Percentiles rank a stretch among this genome's conserved stretches.
phyloP scores from a whole-genome alignment of 2,329 filamentous ascomycete genomes.

The Ilyonectria sp. region DNA sequence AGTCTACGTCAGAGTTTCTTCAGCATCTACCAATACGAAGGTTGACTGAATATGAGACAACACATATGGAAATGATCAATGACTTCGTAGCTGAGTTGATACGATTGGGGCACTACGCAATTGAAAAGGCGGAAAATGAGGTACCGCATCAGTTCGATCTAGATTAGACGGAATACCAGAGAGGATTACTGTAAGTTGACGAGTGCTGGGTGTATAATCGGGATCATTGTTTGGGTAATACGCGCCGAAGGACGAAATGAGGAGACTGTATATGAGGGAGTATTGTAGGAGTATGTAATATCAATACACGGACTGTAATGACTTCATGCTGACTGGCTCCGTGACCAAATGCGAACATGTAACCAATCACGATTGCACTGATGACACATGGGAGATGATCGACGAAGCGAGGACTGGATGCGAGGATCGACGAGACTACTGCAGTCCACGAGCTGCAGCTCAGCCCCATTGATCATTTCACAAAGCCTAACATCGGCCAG shows the following conservation, averaged over 20 bases:
- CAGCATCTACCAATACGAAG: constrained; percentile 52
- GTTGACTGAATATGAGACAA: constrained; percentile 53
- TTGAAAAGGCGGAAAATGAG: constrained; percentile 48
- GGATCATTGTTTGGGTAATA: too few species aligned
- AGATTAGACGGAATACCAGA: too few species aligned
- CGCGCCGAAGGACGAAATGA: too few species aligned
- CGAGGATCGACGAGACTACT: not conserved
- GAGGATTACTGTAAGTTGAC: too few species aligned
- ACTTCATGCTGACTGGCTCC: not conserved
- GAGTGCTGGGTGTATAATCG: too few species aligned
- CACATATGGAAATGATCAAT: constrained; percentile 57
- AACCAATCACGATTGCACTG: not conserved
- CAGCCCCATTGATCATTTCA: not conserved
- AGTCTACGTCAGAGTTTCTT: constrained; percentile 59
- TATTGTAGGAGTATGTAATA: too few species aligned
- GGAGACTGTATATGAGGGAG: too few species aligned
- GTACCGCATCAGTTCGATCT: too few species aligned
- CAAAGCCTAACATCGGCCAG: not conserved
- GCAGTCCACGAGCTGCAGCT: not conserved
- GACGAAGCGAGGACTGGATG: too few species aligned
- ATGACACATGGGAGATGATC: not conserved
- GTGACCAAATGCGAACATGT: not conserved
- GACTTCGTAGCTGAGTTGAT: constrained; percentile 60
- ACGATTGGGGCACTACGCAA: constrained; percentile 58
- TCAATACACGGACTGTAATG: not conserved